Conservation (phyloP, 2,329 filamentous ascomycete species). For the Fusarium irregulare region DNA sequence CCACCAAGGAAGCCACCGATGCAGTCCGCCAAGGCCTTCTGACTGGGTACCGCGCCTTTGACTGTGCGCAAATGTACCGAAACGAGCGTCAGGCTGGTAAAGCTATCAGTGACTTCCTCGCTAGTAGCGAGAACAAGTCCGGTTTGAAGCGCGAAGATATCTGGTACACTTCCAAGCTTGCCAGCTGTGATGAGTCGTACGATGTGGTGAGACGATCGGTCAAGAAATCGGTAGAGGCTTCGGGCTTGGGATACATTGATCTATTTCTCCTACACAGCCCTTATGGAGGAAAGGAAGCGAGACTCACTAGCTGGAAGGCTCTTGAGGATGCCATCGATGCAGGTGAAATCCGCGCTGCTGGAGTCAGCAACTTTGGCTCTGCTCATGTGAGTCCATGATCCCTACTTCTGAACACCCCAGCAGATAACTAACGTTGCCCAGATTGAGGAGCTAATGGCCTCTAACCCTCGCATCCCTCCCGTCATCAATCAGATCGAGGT, state of each 20-base stretch:
- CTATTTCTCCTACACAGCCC: slow-evolving; percentile 84
- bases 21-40: slow-evolving; percentile 69
- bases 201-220: slow-evolving; percentile 75
- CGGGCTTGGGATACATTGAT: slow-evolving; percentile 79
- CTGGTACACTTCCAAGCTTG: slow-evolving; percentile 84
- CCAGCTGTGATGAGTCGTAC: slow-evolving; percentile 72
- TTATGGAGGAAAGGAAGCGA: slow-evolving; percentile 75
- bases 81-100: slow-evolving; percentile 78
- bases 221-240: slow-evolving; percentile 70
- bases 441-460: slow-evolving; percentile 75
- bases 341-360: slow-evolving; percentile 76
- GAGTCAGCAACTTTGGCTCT: slow-evolving; percentile 83
- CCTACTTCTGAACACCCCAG: accelerated
- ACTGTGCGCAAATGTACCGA: slow-evolving; percentile 66
- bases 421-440: slow-evolving; percentile 42
- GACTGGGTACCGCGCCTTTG: slow-evolving; percentile 63
- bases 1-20: slow-evolving; percentile 66
- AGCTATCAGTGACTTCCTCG: slow-evolving; percentile 70
- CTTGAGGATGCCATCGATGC: slow-evolving; percentile 79
- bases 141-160: slow-evolving; percentile 74
- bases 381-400: slow-evolving; percentile 67
- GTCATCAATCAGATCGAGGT: slow-evolving; percentile 85
- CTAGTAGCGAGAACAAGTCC: slow-evolving; percentile 58
- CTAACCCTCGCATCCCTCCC: slow-evolving; percentile 70
- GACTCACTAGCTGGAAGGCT: slow-evolving; percentile 79